Conservation (phyloP, 805 yeast genomes). For the Hanseniaspora opuntiae region DNA sequence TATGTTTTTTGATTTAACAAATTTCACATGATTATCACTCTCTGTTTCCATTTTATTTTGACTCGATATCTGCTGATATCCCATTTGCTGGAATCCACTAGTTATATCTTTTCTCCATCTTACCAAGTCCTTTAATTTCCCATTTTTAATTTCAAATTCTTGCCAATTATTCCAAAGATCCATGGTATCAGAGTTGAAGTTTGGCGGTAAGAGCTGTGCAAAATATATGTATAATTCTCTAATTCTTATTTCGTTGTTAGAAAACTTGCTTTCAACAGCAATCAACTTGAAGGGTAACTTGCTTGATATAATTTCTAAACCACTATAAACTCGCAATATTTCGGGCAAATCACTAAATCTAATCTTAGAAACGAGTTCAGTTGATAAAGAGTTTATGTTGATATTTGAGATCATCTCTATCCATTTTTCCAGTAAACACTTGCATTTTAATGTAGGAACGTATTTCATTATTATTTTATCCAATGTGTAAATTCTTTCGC, state of each 20-base stretch:
- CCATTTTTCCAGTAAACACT: neutral
- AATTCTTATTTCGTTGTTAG: neutral
- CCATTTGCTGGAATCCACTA: neutral
- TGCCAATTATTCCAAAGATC: constrained; percentile 60
- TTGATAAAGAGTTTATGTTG: neutral
- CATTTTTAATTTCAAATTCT: constrained; percentile 55
- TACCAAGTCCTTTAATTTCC: constrained; percentile 36
- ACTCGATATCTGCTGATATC: neutral
- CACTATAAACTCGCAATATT: neutral
- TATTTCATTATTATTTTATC: neutral
- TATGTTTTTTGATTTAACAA: constrained; percentile 4
- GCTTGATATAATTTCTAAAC: neutral
- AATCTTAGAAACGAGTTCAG: neutral
- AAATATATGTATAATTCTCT: constrained; percentile 6
- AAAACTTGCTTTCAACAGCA: neutral
- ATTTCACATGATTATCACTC: constrained; percentile 37
- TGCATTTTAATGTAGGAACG: neutral
- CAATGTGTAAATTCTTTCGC: neutral
- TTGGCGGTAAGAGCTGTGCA: constrained; percentile 13
- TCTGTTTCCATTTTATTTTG: constrained; percentile 34
- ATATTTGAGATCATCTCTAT: constrained; percentile 4
- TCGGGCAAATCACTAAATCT: neutral
- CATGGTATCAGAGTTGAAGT: neutral
- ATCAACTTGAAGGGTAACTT: neutral
- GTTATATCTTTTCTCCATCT: constrained; percentile 1